A percentile compares a stretch with the other conserved stretches of the same genome.
Evolutionary conservation across 192 early-diverging fungal genomes (phyloP).

Genomic region (Glomus cerebriforme): DNA sequence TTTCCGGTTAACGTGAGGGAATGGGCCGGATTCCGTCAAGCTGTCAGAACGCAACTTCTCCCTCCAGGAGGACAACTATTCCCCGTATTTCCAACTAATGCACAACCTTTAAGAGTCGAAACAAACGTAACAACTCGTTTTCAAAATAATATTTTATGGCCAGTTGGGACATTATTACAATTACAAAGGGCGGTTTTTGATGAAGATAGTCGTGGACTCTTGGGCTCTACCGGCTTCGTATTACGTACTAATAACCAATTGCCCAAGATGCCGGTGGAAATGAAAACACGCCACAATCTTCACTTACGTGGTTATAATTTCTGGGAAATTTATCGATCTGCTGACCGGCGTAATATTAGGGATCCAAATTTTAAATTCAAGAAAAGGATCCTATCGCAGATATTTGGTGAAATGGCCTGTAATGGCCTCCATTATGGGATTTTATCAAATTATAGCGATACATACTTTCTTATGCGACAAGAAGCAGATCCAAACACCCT

Average conservation of each 20-base stretch:
- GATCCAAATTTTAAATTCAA: constrained; percentile 6
- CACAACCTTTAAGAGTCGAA: not conserved
- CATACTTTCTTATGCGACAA: constrained; percentile 13
- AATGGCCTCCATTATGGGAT: constrained; percentile 6
- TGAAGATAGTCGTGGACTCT: not conserved
- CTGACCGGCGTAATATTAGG: not conserved
- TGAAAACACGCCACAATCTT: constrained; percentile 14
- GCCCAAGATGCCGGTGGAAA: constrained; percentile 10
- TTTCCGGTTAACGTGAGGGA: not conserved
- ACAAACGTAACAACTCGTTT: not conserved
- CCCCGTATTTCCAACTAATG: not conserved
- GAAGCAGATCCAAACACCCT: not conserved
- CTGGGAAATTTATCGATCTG: constrained; percentile 20
- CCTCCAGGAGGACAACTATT: not conserved
- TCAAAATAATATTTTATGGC: not conserved
- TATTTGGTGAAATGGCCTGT: constrained; percentile 16
- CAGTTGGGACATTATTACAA: not conserved
- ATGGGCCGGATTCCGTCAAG: not conserved
- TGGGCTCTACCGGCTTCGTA: not conserved
- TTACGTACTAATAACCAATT: not conserved
- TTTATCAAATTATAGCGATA: constrained; percentile 14
- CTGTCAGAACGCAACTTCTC: not conserved
- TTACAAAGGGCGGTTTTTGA: not conserved
- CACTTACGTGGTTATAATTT: constrained; percentile 6
- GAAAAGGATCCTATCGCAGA: constrained; percentile 19